phyloP scores from a whole-genome alignment of 768 basidiomycete species.

The Leccinum rimulosum region DNA sequence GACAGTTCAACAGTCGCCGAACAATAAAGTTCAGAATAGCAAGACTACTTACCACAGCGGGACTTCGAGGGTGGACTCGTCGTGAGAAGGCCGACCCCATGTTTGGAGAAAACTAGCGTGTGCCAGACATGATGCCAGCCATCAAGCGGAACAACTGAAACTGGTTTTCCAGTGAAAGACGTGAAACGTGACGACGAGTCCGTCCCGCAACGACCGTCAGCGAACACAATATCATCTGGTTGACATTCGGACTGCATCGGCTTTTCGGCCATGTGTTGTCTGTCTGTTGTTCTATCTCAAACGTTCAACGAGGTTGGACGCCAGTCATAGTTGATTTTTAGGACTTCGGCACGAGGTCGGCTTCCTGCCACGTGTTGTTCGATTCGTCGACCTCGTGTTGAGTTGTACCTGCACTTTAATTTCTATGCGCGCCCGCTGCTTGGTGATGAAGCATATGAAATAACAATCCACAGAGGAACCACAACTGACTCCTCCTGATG shows the following conservation, averaged over 20 bases:
- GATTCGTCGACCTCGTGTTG: neutral
- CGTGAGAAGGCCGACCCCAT: neutral
- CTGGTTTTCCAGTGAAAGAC: neutral
- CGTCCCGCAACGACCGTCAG: neutral
- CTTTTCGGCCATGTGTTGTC: neutral
- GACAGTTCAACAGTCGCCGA: neutral
- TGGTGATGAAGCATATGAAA: neutral
- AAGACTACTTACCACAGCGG: neutral
- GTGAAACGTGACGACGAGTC: neutral
- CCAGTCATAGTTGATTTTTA: neutral
- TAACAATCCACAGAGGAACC: neutral
- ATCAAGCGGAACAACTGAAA: neutral
- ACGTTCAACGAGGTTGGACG: neutral
- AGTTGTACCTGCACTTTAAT: neutral
- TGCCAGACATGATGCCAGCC: neutral
- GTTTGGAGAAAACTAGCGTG: neutral
- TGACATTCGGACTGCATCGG: neutral
- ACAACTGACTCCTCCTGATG: neutral
- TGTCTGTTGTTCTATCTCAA: neutral
- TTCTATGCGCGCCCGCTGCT: neutral
- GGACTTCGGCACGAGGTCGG: neutral
- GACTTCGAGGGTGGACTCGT: neutral
- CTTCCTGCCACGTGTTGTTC: neutral
- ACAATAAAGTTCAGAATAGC: neutral
- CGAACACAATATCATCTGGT: neutral